Percentiles rank a stretch among this genome's conserved stretches.
Evolutionary conservation across 345 rosid species (phyloP).

Genomic region (Dipteronia dyeriana): DNA sequence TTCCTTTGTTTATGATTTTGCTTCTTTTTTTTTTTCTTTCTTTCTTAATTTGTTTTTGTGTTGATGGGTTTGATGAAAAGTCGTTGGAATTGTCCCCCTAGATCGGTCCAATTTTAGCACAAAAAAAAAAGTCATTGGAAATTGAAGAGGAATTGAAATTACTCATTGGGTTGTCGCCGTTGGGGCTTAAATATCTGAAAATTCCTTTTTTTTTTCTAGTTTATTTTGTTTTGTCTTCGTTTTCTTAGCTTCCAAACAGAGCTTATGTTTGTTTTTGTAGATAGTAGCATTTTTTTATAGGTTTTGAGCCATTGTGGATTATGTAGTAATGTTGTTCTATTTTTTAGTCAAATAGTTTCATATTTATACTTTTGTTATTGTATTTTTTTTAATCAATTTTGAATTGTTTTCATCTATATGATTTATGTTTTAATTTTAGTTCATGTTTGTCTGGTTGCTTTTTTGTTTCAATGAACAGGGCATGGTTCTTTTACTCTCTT

Average conservation of each 20-base stretch:
- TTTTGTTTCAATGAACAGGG: background rate
- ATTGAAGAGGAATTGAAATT: background rate
- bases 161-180: background rate
- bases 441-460: background rate
- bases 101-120: no score
- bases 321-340: background rate
- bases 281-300: background rate
- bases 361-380: background rate
- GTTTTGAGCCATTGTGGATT: background rate
- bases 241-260: constrained; percentile 7
- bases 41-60: background rate
- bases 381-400: background rate
- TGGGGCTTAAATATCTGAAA: background rate
- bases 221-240: background rate
- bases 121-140: no score
- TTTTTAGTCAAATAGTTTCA: background rate
- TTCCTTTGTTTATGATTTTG: background rate
- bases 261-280: background rate
- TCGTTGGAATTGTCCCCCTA: no score
- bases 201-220: background rate
- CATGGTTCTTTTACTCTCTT: no score
- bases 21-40: background rate
- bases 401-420: background rate
- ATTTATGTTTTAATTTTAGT: background rate
- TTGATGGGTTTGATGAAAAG: background rate